Percentiles rank a stretch among this genome's conserved stretches.
Conservation (phyloP, 345 rosid species). For the Murraya paniculata region DNA sequence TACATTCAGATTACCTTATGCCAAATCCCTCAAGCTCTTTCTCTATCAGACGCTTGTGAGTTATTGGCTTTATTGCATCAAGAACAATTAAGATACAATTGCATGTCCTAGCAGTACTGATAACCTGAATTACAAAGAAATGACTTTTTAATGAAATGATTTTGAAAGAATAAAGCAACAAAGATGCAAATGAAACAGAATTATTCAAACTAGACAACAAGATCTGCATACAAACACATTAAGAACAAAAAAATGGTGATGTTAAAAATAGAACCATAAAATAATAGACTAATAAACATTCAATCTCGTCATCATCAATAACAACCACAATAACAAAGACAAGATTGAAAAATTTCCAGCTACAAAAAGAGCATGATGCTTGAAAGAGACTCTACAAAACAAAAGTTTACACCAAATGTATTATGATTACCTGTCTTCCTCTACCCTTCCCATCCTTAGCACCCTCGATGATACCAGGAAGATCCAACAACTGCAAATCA, state of each 20-base stretch:
- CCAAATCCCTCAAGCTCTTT: slow-evolving; percentile 99
- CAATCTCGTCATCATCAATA: no score
- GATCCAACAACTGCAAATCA: slow-evolving; percentile 78
- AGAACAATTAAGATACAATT: slow-evolving; percentile 93
- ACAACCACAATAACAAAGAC: not conserved
- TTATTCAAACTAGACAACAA: not conserved
- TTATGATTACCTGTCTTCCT: slow-evolving; percentile 75
- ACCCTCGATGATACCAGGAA: slow-evolving; percentile 99
- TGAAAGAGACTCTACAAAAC: not conserved
- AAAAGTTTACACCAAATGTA: not conserved
- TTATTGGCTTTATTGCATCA: slow-evolving; percentile 96
- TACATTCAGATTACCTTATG: slow-evolving; percentile 55
- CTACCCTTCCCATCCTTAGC: slow-evolving; percentile 99
- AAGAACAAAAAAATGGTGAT: not conserved
- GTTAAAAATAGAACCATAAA: not conserved
- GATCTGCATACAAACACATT: not conserved
- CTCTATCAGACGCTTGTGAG: slow-evolving; percentile 97
- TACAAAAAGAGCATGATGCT: not conserved
- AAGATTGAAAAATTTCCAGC: not conserved
- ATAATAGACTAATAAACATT: not conserved
- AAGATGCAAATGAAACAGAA: slow-evolving; percentile 1
- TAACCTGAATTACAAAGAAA: slow-evolving; percentile 56
- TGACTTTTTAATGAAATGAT: not conserved
- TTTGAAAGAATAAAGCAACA: not conserved
- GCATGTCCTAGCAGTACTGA: slow-evolving; percentile 96